Base-by-base conservation (phyloP, 768 basidiomycete genomes). In the Boletus tylopilopsis region DNA sequence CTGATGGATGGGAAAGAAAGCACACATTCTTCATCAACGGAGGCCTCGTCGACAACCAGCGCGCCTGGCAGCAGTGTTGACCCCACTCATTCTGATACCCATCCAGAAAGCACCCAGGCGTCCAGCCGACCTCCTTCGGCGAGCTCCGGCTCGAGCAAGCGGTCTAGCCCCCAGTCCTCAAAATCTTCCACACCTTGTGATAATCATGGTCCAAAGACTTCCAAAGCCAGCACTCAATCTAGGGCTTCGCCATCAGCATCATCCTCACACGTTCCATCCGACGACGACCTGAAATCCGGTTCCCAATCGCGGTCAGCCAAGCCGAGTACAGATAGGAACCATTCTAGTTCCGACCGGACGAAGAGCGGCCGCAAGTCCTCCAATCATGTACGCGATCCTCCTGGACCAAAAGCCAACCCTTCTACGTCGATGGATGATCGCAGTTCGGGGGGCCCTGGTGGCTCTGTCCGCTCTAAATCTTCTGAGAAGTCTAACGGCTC, bases 1-100 rank as follows among this genome's bases (percentile, higher is more conserved):
- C 63, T 84, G 42, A 73, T 76, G 59, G 73, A 75, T 52, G 73
- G 75, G 46, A 66, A 59, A 58, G 67, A 70, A 47, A 68, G 63
- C 33, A 52, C 58, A 21, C 62, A 59, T 54, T 60, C 64, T 21
- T 55, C 58, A 39, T 60, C 67, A 35, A 37, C 58, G 43, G 66
- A 68, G 41, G 50, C 62, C 29, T 57, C 65, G 12, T 59, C 64
- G 23, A 47, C 63, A 49, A 54, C 62, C 42, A 58, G 43, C 47
- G 30, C 45, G 38, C 53, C 60, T 51, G 37, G 54, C 23, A 49
- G 54, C 40, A 56, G 57, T 42, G 42, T 47, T 48, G 58, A 57
- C 13, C 41, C 64, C 55, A 32, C 59, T 54, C 58, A 21, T 53
- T 60, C 58, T 30, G 58, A 62, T 35, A 48, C 55, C 40, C 51